A percentile compares a stretch with the other conserved stretches of the same genome.
Evolutionary conservation across 1,284 basidiomycete genomes (phyloP).

Genomic region (Mycena sp.): DNA sequence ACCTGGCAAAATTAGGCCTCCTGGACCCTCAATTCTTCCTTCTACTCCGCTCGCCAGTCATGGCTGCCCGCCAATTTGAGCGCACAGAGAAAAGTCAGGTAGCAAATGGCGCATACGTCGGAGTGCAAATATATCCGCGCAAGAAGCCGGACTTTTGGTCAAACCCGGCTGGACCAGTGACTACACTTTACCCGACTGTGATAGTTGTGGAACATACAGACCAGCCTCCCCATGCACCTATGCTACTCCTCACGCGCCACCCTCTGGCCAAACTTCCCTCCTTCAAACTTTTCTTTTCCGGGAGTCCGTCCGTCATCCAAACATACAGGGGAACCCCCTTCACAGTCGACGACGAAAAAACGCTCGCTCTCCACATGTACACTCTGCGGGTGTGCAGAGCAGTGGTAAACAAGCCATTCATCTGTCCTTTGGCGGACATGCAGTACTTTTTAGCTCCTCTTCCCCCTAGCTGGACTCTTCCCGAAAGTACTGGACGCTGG

Average conservation of each 20-base stretch:
- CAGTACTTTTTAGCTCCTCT: conserved; percentile 75
- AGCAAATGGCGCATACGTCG: not conserved
- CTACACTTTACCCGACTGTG: conserved; percentile 56
- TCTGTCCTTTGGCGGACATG: conserved; percentile 60
- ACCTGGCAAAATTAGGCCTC: conserved; percentile 57
- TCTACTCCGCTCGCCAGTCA: conserved; percentile 28
- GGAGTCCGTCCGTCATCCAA: conserved; percentile 51
- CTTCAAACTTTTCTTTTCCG: conserved; percentile 69
- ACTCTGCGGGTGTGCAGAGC: conserved; percentile 70
- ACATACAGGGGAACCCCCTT: conserved; percentile 60
- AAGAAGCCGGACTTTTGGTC: conserved; percentile 73
- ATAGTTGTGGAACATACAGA: conserved; percentile 49
- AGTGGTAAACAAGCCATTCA: conserved; percentile 72
- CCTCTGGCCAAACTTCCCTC: conserved; percentile 65
- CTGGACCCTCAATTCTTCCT: conserved; percentile 64
- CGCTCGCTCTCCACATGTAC: conserved; percentile 64
- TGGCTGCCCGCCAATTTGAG: not conserved
- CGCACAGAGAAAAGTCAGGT: not conserved
- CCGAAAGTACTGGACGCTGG: conserved; percentile 37
- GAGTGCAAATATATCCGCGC: conserved; percentile 53
- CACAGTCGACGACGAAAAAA: conserved; percentile 52
- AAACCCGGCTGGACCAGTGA: conserved; percentile 46
- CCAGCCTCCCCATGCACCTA: conserved; percentile 57
- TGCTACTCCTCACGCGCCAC: conserved; percentile 70
- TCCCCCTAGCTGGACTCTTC: conserved; percentile 43